A percentile compares a stretch with the other conserved stretches of the same genome.
Evolutionary conservation across 805 yeast species (phyloP).

Genomic region (Wickerhamiella sergipiensis): DNA sequence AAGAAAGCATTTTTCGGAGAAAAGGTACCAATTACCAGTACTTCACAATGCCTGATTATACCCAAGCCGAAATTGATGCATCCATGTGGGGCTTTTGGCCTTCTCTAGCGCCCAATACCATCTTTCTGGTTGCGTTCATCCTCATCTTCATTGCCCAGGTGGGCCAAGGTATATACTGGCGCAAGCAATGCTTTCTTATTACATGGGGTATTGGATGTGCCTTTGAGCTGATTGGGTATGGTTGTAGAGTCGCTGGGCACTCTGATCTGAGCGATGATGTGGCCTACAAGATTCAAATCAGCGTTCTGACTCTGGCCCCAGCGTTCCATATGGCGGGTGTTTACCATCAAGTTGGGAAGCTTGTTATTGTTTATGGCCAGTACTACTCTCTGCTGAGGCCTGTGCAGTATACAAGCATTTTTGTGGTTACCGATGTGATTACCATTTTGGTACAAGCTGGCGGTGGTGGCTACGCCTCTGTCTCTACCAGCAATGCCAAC

Average conservation of each 20-base stretch:
- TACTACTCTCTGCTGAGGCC: constrained; percentile 42
- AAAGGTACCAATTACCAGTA: background rate
- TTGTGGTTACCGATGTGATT: constrained; percentile 50
- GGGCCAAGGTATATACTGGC: constrained; percentile 30
- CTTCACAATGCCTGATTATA: background rate
- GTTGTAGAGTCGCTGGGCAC: constrained; percentile 40
- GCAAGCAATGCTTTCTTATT: constrained; percentile 52
- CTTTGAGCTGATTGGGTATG: constrained; percentile 56
- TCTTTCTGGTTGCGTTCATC: constrained; percentile 43
- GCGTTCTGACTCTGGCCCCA: constrained; percentile 64
- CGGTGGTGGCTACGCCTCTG: constrained; percentile 61
- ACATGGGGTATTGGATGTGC: constrained; percentile 43
- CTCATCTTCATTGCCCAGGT: constrained; percentile 33
- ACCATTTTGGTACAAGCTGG: constrained; percentile 54
- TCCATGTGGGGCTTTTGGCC: constrained; percentile 27
- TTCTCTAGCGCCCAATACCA: constrained; percentile 41
- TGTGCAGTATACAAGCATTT: constrained; percentile 46
- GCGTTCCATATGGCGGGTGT: constrained; percentile 77
- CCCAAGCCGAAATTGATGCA: background rate
- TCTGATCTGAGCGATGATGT: constrained; percentile 24
- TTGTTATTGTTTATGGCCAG: constrained; percentile 47
- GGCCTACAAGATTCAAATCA: constrained; percentile 48
- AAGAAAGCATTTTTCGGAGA: background rate
- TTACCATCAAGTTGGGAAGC: constrained; percentile 55
- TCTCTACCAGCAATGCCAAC: constrained; percentile 16